Conservation (phyloP, 306 rosid genomes). For the Medicago truncatula region MtrunA17r5.0-ANR NC_053043.1:49154001-49154500, state of each 20-base stretch:
- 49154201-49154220: background rate
- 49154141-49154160: constrained; percentile 25
- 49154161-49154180: constrained; percentile 26
- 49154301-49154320: background rate
- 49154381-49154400: background rate
- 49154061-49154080: constrained; percentile 99
- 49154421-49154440: background rate
- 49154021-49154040: constrained; percentile 97
- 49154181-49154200: constrained; percentile 16
- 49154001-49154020: background rate
- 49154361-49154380: background rate
- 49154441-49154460: background rate
- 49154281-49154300: background rate
- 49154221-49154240: background rate
- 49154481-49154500: background rate
- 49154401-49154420: background rate
- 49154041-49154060: constrained; percentile 99
- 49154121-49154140: constrained; percentile 30
- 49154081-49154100: constrained; percentile 82
- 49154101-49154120: constrained; percentile 93
- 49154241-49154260: background rate
- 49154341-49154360: background rate
- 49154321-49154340: background rate
- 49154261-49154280: background rate
- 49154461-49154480: background rate